These are phyloP conservation scores for Tolypocladium paradoxum DNA, from an alignment of 2,329 filamentous ascomycete genomes.

Conservation along the genomic window DNA sequence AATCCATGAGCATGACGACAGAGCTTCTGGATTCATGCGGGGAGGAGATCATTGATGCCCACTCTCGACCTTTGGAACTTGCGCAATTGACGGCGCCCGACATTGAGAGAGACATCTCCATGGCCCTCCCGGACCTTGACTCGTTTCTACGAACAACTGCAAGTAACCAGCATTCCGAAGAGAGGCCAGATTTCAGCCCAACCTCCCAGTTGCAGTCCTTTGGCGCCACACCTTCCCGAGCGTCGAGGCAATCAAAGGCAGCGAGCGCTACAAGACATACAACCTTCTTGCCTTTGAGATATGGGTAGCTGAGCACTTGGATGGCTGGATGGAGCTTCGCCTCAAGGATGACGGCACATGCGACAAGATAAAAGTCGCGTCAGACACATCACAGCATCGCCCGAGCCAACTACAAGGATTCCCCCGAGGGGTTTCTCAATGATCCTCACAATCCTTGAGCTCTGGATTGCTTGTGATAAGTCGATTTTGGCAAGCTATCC, in stretches of 20 bases:
- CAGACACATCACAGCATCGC: slow-evolving; percentile 21
- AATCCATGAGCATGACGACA: neutral
- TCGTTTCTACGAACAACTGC: neutral
- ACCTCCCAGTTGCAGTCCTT: neutral
- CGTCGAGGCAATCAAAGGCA: neutral
- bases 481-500: slow-evolving; percentile 25
- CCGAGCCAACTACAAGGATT: slow-evolving; percentile 18
- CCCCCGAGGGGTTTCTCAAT: slow-evolving; percentile 40
- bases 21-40: neutral
- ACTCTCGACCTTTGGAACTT: neutral
- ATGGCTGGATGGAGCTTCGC: slow-evolving; percentile 22
- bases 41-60: neutral
- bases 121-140: neutral
- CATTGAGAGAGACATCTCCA: neutral
- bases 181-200: neutral
- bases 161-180: neutral
- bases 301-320: slow-evolving; percentile 34
- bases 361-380: slow-evolving; percentile 17
- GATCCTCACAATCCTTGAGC: slow-evolving; percentile 41
- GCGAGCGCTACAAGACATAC: neutral
- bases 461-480: slow-evolving; percentile 48
- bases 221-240: neutral
- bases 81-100: neutral
- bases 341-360: slow-evolving; percentile 13
- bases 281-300: slow-evolving; percentile 30